Conservation (phyloP, 257 asterid species). For the Salvia hispanica region DNA sequence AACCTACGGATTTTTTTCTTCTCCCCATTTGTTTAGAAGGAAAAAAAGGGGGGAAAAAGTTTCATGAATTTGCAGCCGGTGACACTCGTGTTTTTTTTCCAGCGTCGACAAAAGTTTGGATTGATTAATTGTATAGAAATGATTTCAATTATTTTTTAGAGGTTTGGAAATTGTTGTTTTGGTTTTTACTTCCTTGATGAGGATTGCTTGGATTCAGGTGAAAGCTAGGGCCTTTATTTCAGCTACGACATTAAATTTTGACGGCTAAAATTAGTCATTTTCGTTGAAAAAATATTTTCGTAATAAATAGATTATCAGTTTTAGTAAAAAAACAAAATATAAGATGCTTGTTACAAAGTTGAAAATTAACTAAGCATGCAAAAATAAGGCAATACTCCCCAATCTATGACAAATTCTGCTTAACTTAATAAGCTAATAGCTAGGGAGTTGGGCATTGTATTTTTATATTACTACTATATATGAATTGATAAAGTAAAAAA, state of each 20-base stretch:
- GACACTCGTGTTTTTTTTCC: too few species aligned
- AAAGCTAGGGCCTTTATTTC: constrained; percentile 41
- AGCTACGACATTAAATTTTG: constrained; percentile 36
- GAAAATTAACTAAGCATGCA: too few species aligned
- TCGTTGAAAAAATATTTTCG: background rate
- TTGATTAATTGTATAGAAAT: constrained; percentile 12
- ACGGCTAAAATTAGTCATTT: constrained; percentile 34
- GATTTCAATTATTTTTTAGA: background rate
- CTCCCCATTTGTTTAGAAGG: constrained; percentile 43
- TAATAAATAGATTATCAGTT: too few species aligned
- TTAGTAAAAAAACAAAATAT: too few species aligned
- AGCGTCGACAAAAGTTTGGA: constrained; percentile 15
- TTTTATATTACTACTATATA: too few species aligned
- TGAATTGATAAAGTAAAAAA: too few species aligned
- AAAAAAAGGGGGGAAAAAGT: background rate
- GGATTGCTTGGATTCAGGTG: constrained; percentile 50
- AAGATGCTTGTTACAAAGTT: too few species aligned
- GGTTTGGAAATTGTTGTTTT: constrained; percentile 15
- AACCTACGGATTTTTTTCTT: constrained; percentile 45
- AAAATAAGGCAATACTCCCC: too few species aligned
- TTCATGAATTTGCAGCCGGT: background rate
- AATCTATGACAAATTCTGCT: too few species aligned
- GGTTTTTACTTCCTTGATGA: constrained; percentile 34
- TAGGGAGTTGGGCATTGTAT: too few species aligned
- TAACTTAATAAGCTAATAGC: too few species aligned